Evolutionary conservation across 2,329 filamentous ascomycete genomes (phyloP).

Genomic region (Fusarium sp.): DNA sequence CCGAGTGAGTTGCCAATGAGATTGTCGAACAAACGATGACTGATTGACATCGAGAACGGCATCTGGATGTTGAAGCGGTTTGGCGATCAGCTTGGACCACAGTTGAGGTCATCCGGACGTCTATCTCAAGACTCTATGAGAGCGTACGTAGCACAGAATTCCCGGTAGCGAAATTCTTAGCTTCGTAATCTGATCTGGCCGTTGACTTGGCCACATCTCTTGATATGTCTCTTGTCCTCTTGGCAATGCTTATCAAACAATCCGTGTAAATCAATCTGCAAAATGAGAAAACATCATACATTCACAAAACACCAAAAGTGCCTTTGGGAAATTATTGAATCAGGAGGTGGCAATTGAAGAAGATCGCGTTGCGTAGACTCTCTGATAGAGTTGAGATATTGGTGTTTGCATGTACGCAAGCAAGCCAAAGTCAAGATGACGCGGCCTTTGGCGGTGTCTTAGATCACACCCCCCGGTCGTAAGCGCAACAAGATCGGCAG

Average conservation of each 20-base stretch:
- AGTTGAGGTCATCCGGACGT: conserved; percentile 5
- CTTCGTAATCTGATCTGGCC: neutral
- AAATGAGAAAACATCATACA: neutral
- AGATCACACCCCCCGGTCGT: conserved; percentile 36
- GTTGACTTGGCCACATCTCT: conserved; percentile 13
- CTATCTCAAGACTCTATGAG: neutral
- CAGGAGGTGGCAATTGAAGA: conserved; percentile 30
- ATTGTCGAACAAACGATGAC: neutral
- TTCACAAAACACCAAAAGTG: neutral
- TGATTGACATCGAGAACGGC: neutral
- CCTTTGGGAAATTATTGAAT: neutral
- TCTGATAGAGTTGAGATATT: conserved; percentile 14
- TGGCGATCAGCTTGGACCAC: neutral
- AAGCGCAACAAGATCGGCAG: conserved; percentile 20
- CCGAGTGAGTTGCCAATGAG: conserved; percentile 1
- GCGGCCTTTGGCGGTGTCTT: conserved; percentile 41
- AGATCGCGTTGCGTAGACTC: conserved; percentile 18
- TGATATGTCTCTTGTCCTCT: neutral
- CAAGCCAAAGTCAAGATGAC: conserved; percentile 43
- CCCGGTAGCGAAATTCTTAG: conserved; percentile 10
- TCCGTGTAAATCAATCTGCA: neutral
- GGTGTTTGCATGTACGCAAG: conserved; percentile 40
- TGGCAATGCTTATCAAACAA: conserved; percentile 7
- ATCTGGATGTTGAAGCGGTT: neutral
- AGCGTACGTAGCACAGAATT: conserved; percentile 16